A percentile compares a stretch with the other conserved stretches of the same genome.
Conservation (phyloP, 352 stramenopile genomes). For the Globisporangium abappressorium region DNA sequence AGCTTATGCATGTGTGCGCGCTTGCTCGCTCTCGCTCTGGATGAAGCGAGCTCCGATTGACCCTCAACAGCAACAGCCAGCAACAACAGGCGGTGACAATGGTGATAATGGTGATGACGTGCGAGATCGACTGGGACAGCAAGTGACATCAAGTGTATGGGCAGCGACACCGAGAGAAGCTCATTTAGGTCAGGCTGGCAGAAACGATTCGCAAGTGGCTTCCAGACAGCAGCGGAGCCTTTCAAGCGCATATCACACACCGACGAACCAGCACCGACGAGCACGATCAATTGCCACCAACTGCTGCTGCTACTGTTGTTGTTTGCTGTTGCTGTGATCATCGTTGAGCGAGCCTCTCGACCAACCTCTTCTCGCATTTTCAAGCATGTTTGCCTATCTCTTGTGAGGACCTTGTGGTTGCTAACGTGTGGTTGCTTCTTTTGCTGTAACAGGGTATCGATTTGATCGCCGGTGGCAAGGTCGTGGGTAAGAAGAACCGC, state of each 20-base stretch:
- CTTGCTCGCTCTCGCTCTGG: not conserved
- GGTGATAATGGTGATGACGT: not conserved
- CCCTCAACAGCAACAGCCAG: not conserved
- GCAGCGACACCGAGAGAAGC: not conserved
- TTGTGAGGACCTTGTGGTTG: not conserved
- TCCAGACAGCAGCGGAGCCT: not conserved
- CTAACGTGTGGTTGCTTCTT: slow-evolving; percentile 6
- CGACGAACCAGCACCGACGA: not conserved
- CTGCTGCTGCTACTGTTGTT: not conserved
- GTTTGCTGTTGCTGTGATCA: not conserved
- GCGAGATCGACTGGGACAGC: not conserved
- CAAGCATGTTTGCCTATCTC: not conserved
- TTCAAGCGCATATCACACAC: not conserved
- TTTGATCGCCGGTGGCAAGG: slow-evolving; percentile 98
- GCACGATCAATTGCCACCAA: not conserved
- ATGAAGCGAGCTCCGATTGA: not conserved
- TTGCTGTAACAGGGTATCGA: slow-evolving; percentile 94
- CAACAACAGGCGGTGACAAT: not conserved
- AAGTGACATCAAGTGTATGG: not conserved
- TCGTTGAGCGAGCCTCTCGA: not conserved
- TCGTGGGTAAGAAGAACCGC: slow-evolving; percentile 97
- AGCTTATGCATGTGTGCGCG: not conserved
- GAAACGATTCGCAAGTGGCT: not conserved
- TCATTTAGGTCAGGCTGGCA: slow-evolving; percentile 3
- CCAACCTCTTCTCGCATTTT: not conserved